Evolutionary conservation across 2,329 filamentous ascomycete species (phyloP).

Genomic region (Aspergillus sp.): DNA sequence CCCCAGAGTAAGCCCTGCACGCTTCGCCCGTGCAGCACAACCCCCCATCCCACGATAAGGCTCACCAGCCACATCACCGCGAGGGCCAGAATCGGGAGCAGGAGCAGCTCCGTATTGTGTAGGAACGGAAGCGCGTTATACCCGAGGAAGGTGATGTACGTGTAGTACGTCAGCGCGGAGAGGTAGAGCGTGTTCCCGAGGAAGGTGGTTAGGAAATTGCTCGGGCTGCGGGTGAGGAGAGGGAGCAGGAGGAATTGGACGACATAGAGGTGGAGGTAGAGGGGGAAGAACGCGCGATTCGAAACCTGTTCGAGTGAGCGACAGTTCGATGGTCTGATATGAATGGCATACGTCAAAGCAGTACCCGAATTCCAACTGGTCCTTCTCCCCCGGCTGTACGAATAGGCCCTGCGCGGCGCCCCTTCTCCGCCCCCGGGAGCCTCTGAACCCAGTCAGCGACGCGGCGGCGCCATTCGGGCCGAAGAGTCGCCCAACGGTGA

Average conservation of each 20-base stretch:
- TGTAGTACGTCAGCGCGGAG: constrained; percentile 57
- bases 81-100: constrained; percentile 52
- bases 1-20: constrained; percentile 38
- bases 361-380: constrained; percentile 60
- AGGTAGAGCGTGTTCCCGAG: constrained; percentile 59
- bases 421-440: constrained; percentile 39
- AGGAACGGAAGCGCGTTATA: constrained; percentile 61
- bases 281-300: constrained; percentile 58
- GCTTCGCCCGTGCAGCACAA: constrained; percentile 35
- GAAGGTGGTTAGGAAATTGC: constrained; percentile 41
- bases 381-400: constrained; percentile 45
- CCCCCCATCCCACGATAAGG: constrained; percentile 38
- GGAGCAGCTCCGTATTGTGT: constrained; percentile 56
- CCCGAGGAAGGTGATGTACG: constrained; percentile 58
- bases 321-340: too few species aligned
- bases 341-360: constrained; percentile 58
- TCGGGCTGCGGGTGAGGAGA: constrained; percentile 37
- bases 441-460: constrained; percentile 38
- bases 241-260: constrained; percentile 60
- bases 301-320: constrained; percentile 41
- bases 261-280: constrained; percentile 59
- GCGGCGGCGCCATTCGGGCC: constrained; percentile 43
- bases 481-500: constrained; percentile 53
- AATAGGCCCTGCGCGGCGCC: constrained; percentile 48
- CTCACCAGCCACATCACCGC: constrained; percentile 50